Percentiles rank a stretch among this genome's conserved stretches.
Conservation (phyloP, 306 rosid genomes). For the Cucumis hystrix region DNA sequence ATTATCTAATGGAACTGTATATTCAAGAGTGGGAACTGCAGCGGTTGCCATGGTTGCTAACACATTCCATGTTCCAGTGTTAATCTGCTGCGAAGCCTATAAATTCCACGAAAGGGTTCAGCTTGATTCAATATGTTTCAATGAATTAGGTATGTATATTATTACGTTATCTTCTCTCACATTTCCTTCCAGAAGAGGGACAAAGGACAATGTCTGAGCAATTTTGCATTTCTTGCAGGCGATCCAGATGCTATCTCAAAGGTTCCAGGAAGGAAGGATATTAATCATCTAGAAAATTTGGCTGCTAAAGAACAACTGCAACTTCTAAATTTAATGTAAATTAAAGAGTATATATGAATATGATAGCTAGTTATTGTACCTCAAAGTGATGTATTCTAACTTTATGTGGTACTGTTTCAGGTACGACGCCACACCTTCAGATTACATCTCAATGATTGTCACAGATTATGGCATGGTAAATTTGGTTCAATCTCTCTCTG, state of each 20-base stretch:
- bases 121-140: slow-evolving; percentile 84
- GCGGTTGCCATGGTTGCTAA: slow-evolving; percentile 89
- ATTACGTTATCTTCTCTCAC: neutral
- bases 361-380: neutral
- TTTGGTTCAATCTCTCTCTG: neutral
- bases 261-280: slow-evolving; percentile 58
- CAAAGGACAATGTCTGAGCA: slow-evolving; percentile 13
- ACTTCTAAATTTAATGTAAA: slow-evolving; percentile 66
- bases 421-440: slow-evolving; percentile 81
- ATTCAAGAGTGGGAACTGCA: slow-evolving; percentile 87
- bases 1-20: slow-evolving; percentile 72
- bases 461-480: slow-evolving; percentile 94
- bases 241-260: slow-evolving; percentile 50
- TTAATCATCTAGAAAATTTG: slow-evolving; percentile 42
- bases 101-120: slow-evolving; percentile 94
- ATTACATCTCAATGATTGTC: slow-evolving; percentile 65
- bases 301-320: slow-evolving; percentile 39
- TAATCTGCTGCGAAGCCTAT: slow-evolving; percentile 86
- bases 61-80: slow-evolving; percentile 66
- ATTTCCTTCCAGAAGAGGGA: neutral
- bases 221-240: slow-evolving; percentile 37
- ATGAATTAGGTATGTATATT: slow-evolving; percentile 55
- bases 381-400: neutral
- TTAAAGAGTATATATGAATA: neutral
- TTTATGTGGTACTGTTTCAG: slow-evolving; percentile 17